Evolutionary conservation across 179 eudicot species (phyloP).

Genomic region (Camellia oleifera): DNA sequence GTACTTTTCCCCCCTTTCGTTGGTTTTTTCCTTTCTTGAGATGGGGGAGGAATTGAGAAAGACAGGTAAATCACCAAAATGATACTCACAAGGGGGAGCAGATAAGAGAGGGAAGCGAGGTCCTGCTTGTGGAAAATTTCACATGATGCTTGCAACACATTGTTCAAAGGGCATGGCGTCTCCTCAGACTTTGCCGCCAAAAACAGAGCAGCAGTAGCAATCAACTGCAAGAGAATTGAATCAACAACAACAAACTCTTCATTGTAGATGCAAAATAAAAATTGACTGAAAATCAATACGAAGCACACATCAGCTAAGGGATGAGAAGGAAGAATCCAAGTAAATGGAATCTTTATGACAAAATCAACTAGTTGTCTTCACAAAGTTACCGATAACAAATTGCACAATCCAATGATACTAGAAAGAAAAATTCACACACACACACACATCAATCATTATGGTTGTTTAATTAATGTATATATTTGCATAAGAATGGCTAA

Average conservation of each 20-base stretch:
- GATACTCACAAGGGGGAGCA: constrained; percentile 73
- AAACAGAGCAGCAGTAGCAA: constrained; percentile 92
- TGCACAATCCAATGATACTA: neutral
- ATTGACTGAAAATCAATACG: neutral
- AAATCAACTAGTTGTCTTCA: neutral
- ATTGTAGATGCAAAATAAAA: neutral
- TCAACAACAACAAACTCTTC: constrained; percentile 12
- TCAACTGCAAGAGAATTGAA: constrained; percentile 52
- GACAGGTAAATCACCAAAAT: no score
- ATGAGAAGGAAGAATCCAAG: neutral
- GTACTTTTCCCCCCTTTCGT: no score
- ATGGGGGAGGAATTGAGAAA: no score
- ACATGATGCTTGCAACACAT: constrained; percentile 70
- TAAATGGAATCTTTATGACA: neutral
- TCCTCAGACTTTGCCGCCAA: constrained; percentile 96
- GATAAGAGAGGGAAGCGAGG: constrained; percentile 52
- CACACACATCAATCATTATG: neutral
- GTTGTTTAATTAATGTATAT: neutral
- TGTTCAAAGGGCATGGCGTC: constrained; percentile 78
- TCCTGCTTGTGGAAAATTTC: constrained; percentile 82
- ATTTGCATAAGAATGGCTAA: neutral
- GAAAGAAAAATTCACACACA: neutral
- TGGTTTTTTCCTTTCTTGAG: no score
- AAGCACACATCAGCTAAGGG: neutral
- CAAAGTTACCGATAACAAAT: neutral